Conservation (phyloP, 352 stramenopile species). For the Pythium apleroticum region DNA sequence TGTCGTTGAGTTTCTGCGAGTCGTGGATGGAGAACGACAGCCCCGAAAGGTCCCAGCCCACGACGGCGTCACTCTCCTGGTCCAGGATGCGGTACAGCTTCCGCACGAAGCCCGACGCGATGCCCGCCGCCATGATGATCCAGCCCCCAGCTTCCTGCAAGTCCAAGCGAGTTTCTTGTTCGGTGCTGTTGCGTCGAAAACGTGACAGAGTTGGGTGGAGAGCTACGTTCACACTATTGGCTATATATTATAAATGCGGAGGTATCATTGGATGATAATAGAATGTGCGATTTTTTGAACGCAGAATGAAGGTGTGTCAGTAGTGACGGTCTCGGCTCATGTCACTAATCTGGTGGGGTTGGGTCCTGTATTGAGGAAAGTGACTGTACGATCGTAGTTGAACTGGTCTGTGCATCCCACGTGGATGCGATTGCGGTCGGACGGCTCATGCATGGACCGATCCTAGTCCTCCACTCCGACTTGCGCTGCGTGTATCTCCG, state of each 20-base stretch:
- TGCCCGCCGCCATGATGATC: constrained; percentile 39
- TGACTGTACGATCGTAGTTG: constrained; percentile 10
- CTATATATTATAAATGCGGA: not conserved
- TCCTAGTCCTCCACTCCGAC: not conserved
- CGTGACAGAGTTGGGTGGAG: not conserved
- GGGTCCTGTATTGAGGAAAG: constrained; percentile 7
- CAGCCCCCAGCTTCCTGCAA: not conserved
- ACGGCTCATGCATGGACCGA: not conserved
- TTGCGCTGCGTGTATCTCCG: constrained; percentile 10
- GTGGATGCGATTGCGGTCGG: constrained; percentile 15
- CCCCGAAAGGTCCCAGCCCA: constrained; percentile 54
- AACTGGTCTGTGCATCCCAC: constrained; percentile 19
- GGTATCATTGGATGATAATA: constrained; percentile 10
- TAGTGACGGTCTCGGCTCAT: not conserved
- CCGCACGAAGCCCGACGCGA: constrained; percentile 75
- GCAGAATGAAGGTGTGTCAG: constrained; percentile 7
- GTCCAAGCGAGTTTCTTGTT: too few species aligned
- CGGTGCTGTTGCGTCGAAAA: not conserved
- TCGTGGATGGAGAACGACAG: constrained; percentile 74
- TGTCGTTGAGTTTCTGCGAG: constrained; percentile 51
- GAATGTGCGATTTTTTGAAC: not conserved
- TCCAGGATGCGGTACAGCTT: constrained; percentile 85
- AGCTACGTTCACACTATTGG: not conserved
- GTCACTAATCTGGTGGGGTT: not conserved
- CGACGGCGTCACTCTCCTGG: constrained; percentile 60